phyloP scores from a whole-genome alignment of 305 asterid genomes.

The Rubia tinctorum region DNA sequence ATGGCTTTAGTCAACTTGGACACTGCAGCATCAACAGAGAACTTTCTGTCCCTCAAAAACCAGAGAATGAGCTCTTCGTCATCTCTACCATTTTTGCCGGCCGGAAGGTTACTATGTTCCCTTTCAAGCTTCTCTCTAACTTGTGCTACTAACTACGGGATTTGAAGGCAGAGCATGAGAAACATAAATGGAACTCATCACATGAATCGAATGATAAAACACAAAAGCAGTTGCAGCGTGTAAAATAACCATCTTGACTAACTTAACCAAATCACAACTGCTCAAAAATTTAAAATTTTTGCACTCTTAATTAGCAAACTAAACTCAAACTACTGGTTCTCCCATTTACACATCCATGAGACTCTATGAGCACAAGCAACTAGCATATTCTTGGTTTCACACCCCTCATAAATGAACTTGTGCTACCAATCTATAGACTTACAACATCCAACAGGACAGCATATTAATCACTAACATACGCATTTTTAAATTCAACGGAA shows the following conservation, averaged over 20 bases:
- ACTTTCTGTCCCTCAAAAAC: conserved; percentile 83
- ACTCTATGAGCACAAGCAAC: conserved; percentile 3
- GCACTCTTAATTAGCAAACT: neutral
- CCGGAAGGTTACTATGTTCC: conserved; percentile 54
- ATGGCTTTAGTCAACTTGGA: conserved; percentile 82
- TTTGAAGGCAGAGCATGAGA: conserved; percentile 18
- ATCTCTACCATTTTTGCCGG: conserved; percentile 82
- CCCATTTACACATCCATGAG: neutral
- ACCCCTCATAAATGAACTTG: neutral
- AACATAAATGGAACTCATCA: neutral
- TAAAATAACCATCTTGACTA: neutral
- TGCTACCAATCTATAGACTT: neutral
- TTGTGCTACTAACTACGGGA: conserved; percentile 61
- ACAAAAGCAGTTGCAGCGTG: neutral
- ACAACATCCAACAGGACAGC: neutral
- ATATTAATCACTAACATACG: neutral
- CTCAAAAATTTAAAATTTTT: neutral
- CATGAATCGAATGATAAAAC: neutral
- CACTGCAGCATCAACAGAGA: conserved; percentile 64
- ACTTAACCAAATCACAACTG: too few species aligned
- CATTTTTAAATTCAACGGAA: neutral
- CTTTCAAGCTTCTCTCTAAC: conserved; percentile 77
- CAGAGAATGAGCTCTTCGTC: conserved; percentile 90
- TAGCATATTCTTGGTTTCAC: neutral
- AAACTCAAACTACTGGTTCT: neutral